Base-by-base conservation (phyloP, 371 early-diverging fungal species). In the Mortierella sp. region DNA sequence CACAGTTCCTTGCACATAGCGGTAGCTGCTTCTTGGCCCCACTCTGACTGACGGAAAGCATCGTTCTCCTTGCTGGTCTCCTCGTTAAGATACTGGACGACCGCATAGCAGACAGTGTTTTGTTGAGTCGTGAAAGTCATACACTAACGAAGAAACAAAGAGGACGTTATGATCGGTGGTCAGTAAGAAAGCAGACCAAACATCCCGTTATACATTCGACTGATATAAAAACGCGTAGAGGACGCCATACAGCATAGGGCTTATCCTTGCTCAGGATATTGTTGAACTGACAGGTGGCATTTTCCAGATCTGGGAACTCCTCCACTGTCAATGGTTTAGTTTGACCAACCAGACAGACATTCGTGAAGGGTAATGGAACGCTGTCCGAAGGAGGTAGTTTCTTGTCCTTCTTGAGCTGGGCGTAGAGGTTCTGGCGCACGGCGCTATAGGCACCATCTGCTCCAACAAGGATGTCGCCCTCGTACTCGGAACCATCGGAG, bases 381-480 rank as follows among this genome's bases (percentile, higher is more conserved):
- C 26, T 13, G 34, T 70, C 71, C 24, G 31, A 4, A 2, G 11
- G 2, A 9, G 71, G 71, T 39, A 64, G 16, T n/a, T 1, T 22
- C 4, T 45, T 45, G 9, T 47, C 24, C 29, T 61, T 39, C 7
- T 70, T 58, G 39, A 61, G 24, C 14, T 43, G 11, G 0, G 22
- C 29, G 34, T 63, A 70, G 10, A 70, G 39, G n/a, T 14, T 61
- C 2, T 61, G 61, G 8, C 71, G 43, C 6, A 70, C 71, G 37
- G 64, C 64, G 1, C 45, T 45, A 24, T 70, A 70, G 31, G 63
- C 71, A 22, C 71, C 71, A n/a, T 70, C 71, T 34, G 71, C 64
- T 16, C 71, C 71, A 6, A 70, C 71, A n/a, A 58, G 63, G n/a
- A 70, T 70, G 13, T 70, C 64, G 6, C 71, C 71, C 11, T 63